Conservation (phyloP, 2,329 filamentous ascomycete genomes). For the Fusarium luffae region DNA sequence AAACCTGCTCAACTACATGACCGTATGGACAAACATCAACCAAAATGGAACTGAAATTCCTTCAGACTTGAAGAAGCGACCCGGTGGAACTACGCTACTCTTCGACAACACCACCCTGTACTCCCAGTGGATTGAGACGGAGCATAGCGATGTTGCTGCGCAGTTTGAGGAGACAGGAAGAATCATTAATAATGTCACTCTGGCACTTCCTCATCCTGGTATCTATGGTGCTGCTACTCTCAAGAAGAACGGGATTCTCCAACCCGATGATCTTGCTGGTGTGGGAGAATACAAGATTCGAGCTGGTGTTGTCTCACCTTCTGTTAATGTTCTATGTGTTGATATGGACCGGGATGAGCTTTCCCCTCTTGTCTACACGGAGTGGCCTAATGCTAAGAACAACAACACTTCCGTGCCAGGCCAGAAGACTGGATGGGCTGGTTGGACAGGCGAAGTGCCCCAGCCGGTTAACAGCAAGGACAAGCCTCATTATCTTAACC, state of each 20-base stretch:
- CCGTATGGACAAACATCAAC: constrained; percentile 63
- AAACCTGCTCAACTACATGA: constrained; percentile 72
- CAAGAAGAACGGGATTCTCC: constrained; percentile 72
- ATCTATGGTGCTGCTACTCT: constrained; percentile 73
- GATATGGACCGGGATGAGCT: constrained; percentile 71
- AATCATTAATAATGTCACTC: constrained; percentile 78
- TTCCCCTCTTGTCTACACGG: constrained; percentile 70
- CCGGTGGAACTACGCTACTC: constrained; percentile 70
- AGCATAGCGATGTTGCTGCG: constrained; percentile 62
- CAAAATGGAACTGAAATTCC: constrained; percentile 56
- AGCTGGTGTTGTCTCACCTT: constrained; percentile 76
- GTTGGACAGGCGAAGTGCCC: constrained; percentile 56
- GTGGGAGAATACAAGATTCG: constrained; percentile 75
- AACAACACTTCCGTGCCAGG: constrained; percentile 49
- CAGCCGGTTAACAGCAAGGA: constrained; percentile 37
- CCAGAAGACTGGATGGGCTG: constrained; percentile 49
- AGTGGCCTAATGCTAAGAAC: constrained; percentile 63
- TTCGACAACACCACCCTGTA: constrained; percentile 78
- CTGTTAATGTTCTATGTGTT: constrained; percentile 78
- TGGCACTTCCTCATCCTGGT: constrained; percentile 80
- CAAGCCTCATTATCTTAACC: constrained; percentile 58
- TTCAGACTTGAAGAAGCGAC: constrained; percentile 60
- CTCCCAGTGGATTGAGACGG: constrained; percentile 74
- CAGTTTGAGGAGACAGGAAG: constrained; percentile 62
- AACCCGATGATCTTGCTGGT: constrained; percentile 72